Evolutionary conservation across 2,329 filamentous ascomycete genomes (phyloP), one percentile per base, ranked within the genome.

Genomic region (Coniella vitis): DNA sequence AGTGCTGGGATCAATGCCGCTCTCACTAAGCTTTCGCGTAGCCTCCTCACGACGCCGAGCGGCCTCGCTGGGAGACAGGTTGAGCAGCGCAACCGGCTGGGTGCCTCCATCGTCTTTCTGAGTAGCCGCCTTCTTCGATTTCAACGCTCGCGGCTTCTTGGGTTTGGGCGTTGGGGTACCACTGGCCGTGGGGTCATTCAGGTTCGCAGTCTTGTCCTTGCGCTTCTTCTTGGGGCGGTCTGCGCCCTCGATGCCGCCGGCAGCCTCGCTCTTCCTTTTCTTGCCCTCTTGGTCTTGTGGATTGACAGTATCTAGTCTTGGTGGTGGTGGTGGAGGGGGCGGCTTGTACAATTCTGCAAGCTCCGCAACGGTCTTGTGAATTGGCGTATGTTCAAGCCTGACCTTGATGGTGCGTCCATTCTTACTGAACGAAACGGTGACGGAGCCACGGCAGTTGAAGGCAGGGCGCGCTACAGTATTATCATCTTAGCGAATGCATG

Each of bases 331-430:
- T 5, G 62, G 59, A 5, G 73, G 71, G 13, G 70, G 65, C 4
- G 74, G 76, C 22, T 68, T 67, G 46, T 75, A 72, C 34, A 69
- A 62, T 4, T 72, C 68, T 9, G 70, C 65, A 20, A 79, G 61
- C 40, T 81, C 63, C 1, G 63, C 69, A 4, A 82, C 76, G 0
- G 76, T 77, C 57, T 68, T 73, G 59, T 82, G 78, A n/a, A 81
- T 57, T 3, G 72, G 73, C 0, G 72, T 77, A 55, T 82, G 78
- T 29, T 75, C 70, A 56, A 81, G 80, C 49, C 74, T 74, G 47
- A 81, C 65, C 10, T 70, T 67, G 35, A 81, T 72, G 8, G 66
- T 62, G 29, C 71, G 70, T 25, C 64, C 69, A 20, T 65, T 67
- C 47, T 70, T 72, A 7, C 70, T 68, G 54, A 82, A 81, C 1